phyloP scores from a whole-genome alignment of 768 basidiomycete species.

The Phaeolepiota aurea region DNA sequence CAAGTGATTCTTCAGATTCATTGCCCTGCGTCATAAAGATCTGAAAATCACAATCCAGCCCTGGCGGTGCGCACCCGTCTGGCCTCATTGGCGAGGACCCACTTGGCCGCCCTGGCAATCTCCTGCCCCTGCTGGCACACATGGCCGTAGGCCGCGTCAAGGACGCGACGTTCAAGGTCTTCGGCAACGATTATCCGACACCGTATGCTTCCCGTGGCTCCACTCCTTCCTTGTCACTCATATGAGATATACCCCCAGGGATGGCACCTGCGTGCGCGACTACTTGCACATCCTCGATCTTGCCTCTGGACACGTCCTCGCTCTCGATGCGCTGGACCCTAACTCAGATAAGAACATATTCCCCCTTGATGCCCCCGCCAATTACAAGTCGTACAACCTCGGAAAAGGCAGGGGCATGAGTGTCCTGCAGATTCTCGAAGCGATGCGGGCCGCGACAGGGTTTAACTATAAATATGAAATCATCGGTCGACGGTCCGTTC shows the following conservation, averaged over 20 bases:
- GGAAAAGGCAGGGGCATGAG: conserved; percentile 90
- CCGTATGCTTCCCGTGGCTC: conserved; percentile 50
- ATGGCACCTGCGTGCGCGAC: conserved; percentile 97
- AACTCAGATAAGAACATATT: conserved; percentile 52
- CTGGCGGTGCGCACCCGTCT: conserved; percentile 96
- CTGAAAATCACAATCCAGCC: conserved; percentile 50
- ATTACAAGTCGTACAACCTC: conserved; percentile 94
- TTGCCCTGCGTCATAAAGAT: too few species aligned
- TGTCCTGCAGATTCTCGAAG: conserved; percentile 89
- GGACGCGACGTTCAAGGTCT: conserved; percentile 67
- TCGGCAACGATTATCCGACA: conserved; percentile 97
- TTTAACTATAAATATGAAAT: conserved; percentile 86
- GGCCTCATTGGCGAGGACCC: conserved; percentile 96
- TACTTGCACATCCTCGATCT: conserved; percentile 92
- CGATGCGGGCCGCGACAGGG: conserved; percentile 88
- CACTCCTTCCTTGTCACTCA: background rate
- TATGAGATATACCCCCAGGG: conserved; percentile 32
- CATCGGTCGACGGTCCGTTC: conserved; percentile 76
- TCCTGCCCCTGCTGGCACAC: conserved; percentile 87
- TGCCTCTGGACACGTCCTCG: conserved; percentile 88
- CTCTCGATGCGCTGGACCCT: conserved; percentile 72
- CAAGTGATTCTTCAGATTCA: conserved; percentile 73
- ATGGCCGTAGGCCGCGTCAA: conserved; percentile 89
- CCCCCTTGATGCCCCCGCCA: conserved; percentile 40
- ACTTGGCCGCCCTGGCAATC: conserved; percentile 88